Evolutionary conservation across 192 early-diverging fungal species (phyloP), one percentile per base, ranked within the genome.

Genomic region (Anaeromyces robustus): DNA sequence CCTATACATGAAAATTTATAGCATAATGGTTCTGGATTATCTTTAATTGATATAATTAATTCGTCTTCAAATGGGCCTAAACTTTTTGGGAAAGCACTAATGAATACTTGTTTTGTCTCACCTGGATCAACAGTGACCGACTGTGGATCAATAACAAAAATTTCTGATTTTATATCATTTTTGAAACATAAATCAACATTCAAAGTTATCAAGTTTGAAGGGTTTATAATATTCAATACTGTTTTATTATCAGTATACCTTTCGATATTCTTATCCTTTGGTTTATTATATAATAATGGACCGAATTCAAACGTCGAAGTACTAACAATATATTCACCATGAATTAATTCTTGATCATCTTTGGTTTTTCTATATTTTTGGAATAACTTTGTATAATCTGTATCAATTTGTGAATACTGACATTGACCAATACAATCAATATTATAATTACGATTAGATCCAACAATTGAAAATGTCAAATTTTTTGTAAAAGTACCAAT

Each of bases 1-100:
- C 90, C 90, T 43, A 81, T 82, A 80, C 89, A 90, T n/a, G 83
- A 83, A 34, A 92, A 43, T 78, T 88, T 92, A 83, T 81, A 89
- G 7, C n/a, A 80, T 78, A 88, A 86, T 12, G 90, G 90, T 82
- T 91, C 89, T 17, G 90, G 90, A 82, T 92, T 92, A 81, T 92
- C 90, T 82, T 90, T 92, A n/a, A 92, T 84, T 79, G 87, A 89
- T 28, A 89, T 41, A 30, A 92, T 81, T 11, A 92, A 52, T 6
- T 81, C 81, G 79, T 92, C 90, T 79, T 92, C 90, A 78, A 87
- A 86, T 59, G 82, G 79, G 34, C 81, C 87, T 11, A 82, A 80
- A 9, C 80, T 80, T 30, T 85, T 77, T 30, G 90, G 90, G 85
- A 89, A 90, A 5, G 90, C 90, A 86, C 89, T 88, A 7, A 92